Conservation (phyloP, 148 eudicot species). For the Rhododendron ovatum region DNA sequence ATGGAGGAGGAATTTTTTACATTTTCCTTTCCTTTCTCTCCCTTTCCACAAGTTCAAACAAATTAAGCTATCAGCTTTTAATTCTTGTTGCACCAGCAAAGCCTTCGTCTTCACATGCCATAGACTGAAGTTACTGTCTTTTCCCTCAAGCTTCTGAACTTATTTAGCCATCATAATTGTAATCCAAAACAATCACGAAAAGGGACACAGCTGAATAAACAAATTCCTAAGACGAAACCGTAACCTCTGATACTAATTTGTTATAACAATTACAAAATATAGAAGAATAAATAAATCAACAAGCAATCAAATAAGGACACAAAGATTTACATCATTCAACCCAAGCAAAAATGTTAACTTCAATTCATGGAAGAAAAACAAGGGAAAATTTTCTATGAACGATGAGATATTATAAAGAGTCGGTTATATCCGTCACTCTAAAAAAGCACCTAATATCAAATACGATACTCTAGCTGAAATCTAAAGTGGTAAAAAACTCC, state of each 20-base stretch:
- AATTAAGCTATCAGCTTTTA: too few species aligned
- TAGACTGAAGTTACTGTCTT: too few species aligned
- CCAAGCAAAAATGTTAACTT: background rate
- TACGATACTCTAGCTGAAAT: background rate
- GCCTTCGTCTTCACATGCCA: background rate
- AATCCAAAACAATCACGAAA: background rate
- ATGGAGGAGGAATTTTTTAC: too few species aligned
- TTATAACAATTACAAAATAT: too few species aligned
- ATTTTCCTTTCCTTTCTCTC: too few species aligned
- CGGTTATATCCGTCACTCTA: background rate
- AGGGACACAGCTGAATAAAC: background rate
- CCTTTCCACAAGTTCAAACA: too few species aligned
- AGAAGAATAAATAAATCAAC: too few species aligned
- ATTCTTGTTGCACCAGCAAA: background rate
- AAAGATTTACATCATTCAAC: background rate
- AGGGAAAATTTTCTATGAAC: background rate
- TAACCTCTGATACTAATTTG: background rate
- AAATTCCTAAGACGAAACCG: background rate
- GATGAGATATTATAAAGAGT: background rate
- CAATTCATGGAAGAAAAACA: background rate
- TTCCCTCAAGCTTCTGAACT: too few species aligned
- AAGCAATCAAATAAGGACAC: background rate
- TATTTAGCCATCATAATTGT: background rate
- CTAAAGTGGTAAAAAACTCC: background rate
- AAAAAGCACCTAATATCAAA: background rate